Evolutionary conservation across 768 basidiomycete genomes (phyloP).

Genomic region (Cubamyces sp.): DNA sequence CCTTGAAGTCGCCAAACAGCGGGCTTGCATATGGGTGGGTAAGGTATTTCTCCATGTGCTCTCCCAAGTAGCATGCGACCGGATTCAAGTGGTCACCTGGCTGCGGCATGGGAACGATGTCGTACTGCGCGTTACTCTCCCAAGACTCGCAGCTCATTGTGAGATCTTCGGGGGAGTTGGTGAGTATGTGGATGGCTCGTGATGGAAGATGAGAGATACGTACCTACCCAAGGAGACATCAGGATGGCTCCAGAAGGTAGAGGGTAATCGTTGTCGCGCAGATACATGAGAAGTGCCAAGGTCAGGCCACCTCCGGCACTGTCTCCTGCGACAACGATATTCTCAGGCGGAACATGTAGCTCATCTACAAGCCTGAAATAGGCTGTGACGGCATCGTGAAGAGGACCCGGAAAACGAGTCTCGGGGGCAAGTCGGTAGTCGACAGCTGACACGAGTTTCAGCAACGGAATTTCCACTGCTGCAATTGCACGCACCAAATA

Average conservation of each 20-base stretch:
- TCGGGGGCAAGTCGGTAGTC: constrained; percentile 98
- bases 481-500: constrained; percentile 63
- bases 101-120: constrained; percentile 76
- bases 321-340: constrained; percentile 88
- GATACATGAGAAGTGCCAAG: constrained; percentile 88
- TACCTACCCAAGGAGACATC: constrained; percentile 95
- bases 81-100: constrained; percentile 89
- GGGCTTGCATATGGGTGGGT: constrained; percentile 98
- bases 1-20: constrained; percentile 86
- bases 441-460: constrained; percentile 55
- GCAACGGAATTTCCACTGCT: not conserved
- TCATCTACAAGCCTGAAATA: constrained; percentile 90
- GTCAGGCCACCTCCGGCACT: constrained; percentile 91
- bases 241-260: constrained; percentile 85
- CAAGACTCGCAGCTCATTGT: constrained; percentile 99
- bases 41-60: constrained; percentile 74
- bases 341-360: constrained; percentile 87
- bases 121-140: constrained; percentile 87
- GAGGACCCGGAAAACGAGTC: constrained; percentile 88
- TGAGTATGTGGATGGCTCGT: not conserved
- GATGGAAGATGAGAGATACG: constrained; percentile 36
- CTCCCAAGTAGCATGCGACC: constrained; percentile 91
- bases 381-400: constrained; percentile 82
- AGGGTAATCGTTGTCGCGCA: constrained; percentile 88
- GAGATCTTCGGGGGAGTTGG: constrained; percentile 56